Percentiles rank a stretch among this genome's conserved stretches.
phyloP scores from a whole-genome alignment of 257 asterid genomes.

The Prunella vulgaris region DNA sequence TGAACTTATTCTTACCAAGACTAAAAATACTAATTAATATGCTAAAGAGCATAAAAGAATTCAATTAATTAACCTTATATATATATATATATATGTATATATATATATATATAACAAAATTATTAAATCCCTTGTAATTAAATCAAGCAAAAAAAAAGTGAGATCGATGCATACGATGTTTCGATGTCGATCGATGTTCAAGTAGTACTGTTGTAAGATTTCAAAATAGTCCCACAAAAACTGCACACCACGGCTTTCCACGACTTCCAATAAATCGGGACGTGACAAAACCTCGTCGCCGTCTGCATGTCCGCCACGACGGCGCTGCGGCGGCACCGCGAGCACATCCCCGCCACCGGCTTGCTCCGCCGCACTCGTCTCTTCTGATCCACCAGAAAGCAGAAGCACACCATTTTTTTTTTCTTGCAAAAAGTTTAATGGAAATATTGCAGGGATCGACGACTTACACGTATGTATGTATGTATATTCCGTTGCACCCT shows the following conservation, averaged over 20 bases:
- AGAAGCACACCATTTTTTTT: slow-evolving; percentile 48
- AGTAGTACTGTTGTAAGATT: slow-evolving; percentile 45
- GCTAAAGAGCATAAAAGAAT: neutral
- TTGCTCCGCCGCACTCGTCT: slow-evolving; percentile 43
- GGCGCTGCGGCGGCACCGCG: slow-evolving; percentile 69
- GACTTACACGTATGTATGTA: neutral
- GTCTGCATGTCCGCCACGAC: slow-evolving; percentile 73
- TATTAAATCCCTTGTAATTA: neutral
- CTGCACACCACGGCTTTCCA: slow-evolving; percentile 72
- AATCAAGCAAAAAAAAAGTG: neutral
- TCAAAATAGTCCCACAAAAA: slow-evolving; percentile 66
- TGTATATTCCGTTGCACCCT: neutral
- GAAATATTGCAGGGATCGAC: too few relatives aligned
- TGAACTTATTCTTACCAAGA: too few relatives aligned
- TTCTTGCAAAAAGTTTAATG: too few relatives aligned
- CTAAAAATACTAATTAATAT: too few relatives aligned
- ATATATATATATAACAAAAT: neutral
- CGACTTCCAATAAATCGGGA: slow-evolving; percentile 66
- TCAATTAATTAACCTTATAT: neutral
- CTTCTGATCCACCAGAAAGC: slow-evolving; percentile 76
- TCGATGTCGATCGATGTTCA: neutral
- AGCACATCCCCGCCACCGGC: slow-evolving; percentile 75
- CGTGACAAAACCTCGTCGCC: slow-evolving; percentile 64
- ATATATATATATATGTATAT: too few relatives aligned
- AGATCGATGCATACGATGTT: neutral